Evolutionary conservation across 2,329 filamentous ascomycete genomes (phyloP), one percentile per base, ranked within the genome.

Genomic region (Coniosporium tulheliwenetii): DNA sequence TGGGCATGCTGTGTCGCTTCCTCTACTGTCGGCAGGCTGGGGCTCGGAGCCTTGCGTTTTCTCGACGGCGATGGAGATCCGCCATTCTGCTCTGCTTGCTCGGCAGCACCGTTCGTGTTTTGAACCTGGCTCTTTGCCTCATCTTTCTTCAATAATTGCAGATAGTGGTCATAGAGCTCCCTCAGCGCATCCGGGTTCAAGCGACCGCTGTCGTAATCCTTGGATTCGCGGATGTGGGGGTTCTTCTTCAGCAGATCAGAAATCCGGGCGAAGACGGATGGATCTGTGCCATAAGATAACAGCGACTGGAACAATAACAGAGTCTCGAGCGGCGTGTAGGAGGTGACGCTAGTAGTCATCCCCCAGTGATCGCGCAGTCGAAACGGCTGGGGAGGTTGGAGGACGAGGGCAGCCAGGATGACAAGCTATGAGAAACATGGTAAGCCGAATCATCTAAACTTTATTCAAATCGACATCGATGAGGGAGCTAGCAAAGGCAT

Each of bases 271-370:
- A 93, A 91, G 56, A 73, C 76, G 45, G 69, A 59, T 40, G 75
- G 65, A 48, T 77, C 72, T 48, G 77, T 66, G 55, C 81, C 81
- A 60, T 82, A 71, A 50, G 69, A 67, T 49, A 77, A 71, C 48
- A 93, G 71, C 45, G 79, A 80, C 63, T 89, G 84, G 65, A 91
- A 89, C 54, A 93, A 73, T 49, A 91, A 74, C 46, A 93, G 72
- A 55, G 80, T 82, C 71, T 93, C 86, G 67, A 93, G 81, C 51
- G 80, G 75, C 56, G 85, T 89, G 64, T 91, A 87, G 54, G 71
- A 68, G 56, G 75, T 70, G 61, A 69, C 56, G 59, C 67, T 66
- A 64, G 67, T 15, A 37, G 37, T 70, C 72, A 76, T 77, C 59
- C 66, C 69, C 54, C 55, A 30, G 30, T 37, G 47, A 43, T 40